These are phyloP conservation scores for Colletotrichum sidae DNA, from an alignment of 2,329 filamentous ascomycete species.

Conservation along the genomic window DNA sequence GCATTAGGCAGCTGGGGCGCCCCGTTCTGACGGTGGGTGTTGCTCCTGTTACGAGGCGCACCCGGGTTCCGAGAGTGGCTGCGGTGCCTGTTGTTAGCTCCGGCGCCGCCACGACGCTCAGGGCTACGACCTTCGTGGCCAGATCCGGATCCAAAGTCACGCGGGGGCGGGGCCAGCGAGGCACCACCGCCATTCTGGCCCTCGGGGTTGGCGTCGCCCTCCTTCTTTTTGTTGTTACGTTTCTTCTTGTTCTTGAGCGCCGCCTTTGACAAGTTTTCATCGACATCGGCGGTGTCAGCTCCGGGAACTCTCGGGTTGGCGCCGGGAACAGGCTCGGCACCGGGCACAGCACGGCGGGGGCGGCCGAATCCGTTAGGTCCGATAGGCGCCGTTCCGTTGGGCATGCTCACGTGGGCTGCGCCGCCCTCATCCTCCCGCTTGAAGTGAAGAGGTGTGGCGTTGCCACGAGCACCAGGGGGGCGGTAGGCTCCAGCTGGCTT, in stretches of 20 bases:
- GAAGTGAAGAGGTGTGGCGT: constrained; percentile 90
- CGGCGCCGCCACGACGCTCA: constrained; percentile 68
- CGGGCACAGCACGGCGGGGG: constrained; percentile 83
- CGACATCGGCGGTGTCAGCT: constrained; percentile 72
- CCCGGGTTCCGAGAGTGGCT: constrained; percentile 67
- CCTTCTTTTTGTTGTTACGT: constrained; percentile 91
- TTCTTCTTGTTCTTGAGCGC: constrained; percentile 99
- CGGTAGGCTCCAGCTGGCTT: constrained; percentile 98
- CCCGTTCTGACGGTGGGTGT: constrained; percentile 56
- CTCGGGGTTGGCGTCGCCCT: constrained; percentile 71
- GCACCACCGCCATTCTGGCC: constrained; percentile 59
- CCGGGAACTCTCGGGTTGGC: constrained; percentile 73
- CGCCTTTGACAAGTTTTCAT: constrained; percentile 83
- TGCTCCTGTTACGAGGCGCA: constrained; percentile 62
- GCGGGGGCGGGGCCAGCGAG: constrained; percentile 60
- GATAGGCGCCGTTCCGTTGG: constrained; percentile 78
- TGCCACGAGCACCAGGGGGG: constrained; percentile 91
- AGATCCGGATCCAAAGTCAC: constrained; percentile 38
- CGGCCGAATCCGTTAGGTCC: constrained; percentile 84
- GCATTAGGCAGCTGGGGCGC: constrained; percentile 40
- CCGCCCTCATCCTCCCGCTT: constrained; percentile 98
- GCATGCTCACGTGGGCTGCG: constrained; percentile 83
- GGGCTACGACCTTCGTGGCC: constrained; percentile 69
- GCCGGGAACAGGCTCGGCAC: constrained; percentile 81
- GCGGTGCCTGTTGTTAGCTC: constrained; percentile 56